A percentile compares a stretch with the other conserved stretches of the same genome.
Evolutionary conservation across 2,329 filamentous ascomycete genomes (phyloP).

Genomic region (Beauveria scarabaeidicola): DNA sequence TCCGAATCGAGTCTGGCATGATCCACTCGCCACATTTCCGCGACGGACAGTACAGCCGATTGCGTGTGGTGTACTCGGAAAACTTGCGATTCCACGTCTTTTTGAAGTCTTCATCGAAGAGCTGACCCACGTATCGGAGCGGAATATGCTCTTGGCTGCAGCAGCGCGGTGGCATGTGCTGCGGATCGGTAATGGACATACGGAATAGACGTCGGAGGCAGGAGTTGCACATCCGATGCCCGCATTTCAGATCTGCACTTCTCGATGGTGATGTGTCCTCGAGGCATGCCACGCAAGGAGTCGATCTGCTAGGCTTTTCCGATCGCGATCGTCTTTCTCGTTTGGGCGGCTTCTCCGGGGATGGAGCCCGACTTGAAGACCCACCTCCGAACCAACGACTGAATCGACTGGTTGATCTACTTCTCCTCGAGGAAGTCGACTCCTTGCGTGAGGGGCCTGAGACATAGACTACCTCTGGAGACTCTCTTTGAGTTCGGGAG

Average conservation of each 20-base stretch:
- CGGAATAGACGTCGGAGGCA: conserved; percentile 70
- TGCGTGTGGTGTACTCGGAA: conserved; percentile 63
- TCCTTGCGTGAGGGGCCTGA: conserved; percentile 2
- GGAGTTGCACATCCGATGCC: conserved; percentile 70
- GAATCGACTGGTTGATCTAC: conserved; percentile 18
- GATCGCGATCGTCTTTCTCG: conserved; percentile 8
- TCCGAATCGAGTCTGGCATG: conserved; percentile 58
- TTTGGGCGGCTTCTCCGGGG: conserved; percentile 18
- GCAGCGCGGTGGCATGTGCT: conserved; percentile 78
- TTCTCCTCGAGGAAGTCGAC: conserved; percentile 14
- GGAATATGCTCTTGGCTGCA: conserved; percentile 68
- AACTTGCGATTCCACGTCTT: conserved; percentile 73
- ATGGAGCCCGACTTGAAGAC: conserved; percentile 18
- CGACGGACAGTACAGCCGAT: conserved; percentile 69
- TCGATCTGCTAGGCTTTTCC: conserved; percentile 24
- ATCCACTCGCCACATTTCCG: conserved; percentile 73
- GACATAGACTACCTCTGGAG: background rate
- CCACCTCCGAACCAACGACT: conserved; percentile 20
- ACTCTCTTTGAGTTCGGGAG: conserved; percentile 16
- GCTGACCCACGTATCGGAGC: conserved; percentile 63
- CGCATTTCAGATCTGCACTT: conserved; percentile 65
- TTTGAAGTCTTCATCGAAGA: conserved; percentile 70
- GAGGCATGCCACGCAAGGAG: conserved; percentile 65
- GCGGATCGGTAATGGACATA: conserved; percentile 65
- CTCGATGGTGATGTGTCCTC: conserved; percentile 56